These are phyloP conservation scores for Colletotrichum scovillei DNA, from an alignment of 2,329 filamentous ascomycete genomes.

Conservation along the genomic window DNA sequence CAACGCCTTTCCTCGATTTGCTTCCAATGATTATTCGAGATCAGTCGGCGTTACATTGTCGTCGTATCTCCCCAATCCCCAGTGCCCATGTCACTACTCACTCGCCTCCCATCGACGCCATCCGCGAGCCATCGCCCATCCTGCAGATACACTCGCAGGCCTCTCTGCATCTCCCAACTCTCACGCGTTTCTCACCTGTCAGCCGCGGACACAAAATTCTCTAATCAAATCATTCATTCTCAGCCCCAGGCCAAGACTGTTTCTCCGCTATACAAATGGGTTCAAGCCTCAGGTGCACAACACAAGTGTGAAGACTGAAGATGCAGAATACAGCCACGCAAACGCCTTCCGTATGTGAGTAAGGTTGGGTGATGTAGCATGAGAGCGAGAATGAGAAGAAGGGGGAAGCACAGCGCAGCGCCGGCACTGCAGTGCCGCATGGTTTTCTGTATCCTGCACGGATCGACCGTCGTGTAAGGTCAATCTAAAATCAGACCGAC, in stretches of 20 bases:
- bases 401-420: not conserved
- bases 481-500: not conserved
- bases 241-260: not conserved
- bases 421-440: conserved; percentile 1
- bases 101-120: conserved; percentile 17
- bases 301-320: not conserved
- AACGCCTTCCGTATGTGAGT: not conserved
- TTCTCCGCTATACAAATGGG: not conserved
- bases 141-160: conserved; percentile 24
- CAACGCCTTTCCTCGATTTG: not conserved
- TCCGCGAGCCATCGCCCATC: conserved; percentile 16
- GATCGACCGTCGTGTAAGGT: conserved; percentile 32
- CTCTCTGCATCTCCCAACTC: conserved; percentile 15
- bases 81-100: conserved; percentile 15
- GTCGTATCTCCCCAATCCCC: not conserved
- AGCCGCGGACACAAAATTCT: not conserved
- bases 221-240: not conserved
- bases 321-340: conserved; percentile 12
- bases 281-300: not conserved
- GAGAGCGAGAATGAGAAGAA: not conserved
- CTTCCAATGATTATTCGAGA: not conserved
- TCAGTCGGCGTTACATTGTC: conserved; percentile 17
- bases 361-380: not conserved
- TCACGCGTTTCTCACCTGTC: not conserved
- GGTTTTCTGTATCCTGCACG: conserved; percentile 19